Conservation (phyloP, 768 basidiomycete genomes). For the Phlegmacium glaucopus region DNA sequence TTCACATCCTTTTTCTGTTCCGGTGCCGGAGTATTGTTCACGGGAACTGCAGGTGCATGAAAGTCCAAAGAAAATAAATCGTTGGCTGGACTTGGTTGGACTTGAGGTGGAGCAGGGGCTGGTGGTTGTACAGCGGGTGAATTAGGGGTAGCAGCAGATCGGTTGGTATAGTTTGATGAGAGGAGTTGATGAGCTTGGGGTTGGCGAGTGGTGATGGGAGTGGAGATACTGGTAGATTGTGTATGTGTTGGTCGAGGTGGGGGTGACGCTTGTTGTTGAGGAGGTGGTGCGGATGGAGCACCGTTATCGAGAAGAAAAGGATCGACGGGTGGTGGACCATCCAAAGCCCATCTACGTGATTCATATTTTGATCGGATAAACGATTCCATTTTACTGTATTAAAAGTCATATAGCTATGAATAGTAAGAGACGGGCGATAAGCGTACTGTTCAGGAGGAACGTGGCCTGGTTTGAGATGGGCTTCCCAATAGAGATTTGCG, state of each 20-base stretch:
- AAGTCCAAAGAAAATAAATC: conserved; percentile 89
- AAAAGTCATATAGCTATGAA: not conserved
- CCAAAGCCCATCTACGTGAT: conserved; percentile 85
- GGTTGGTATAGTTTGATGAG: conserved; percentile 36
- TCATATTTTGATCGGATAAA: conserved; percentile 98
- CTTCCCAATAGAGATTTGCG: conserved; percentile 97
- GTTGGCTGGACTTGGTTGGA: conserved; percentile 36
- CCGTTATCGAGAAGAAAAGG: conserved; percentile 70
- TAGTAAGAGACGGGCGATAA: not conserved
- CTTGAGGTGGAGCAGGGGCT: conserved; percentile 2
- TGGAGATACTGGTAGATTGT: conserved; percentile 23
- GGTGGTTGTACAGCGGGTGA: not conserved
- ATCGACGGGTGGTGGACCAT: conserved; percentile 81
- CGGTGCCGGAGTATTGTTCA: conserved; percentile 23
- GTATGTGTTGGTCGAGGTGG: conserved; percentile 28
- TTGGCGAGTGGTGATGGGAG: conserved; percentile 36
- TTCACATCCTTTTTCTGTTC: conserved; percentile 68
- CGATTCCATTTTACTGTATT: conserved; percentile 91
- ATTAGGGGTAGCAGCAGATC: conserved; percentile 4
- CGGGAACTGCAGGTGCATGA: conserved; percentile 50
- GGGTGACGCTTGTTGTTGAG: conserved; percentile 23
- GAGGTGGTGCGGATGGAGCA: conserved; percentile 20
- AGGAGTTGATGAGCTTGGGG: conserved; percentile 55
- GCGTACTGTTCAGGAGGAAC: conserved; percentile 92
- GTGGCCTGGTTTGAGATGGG: conserved; percentile 89